Evolutionary conservation across 306 rosid species (phyloP).

Genomic region (Fragaria nilgerrensis): DNA sequence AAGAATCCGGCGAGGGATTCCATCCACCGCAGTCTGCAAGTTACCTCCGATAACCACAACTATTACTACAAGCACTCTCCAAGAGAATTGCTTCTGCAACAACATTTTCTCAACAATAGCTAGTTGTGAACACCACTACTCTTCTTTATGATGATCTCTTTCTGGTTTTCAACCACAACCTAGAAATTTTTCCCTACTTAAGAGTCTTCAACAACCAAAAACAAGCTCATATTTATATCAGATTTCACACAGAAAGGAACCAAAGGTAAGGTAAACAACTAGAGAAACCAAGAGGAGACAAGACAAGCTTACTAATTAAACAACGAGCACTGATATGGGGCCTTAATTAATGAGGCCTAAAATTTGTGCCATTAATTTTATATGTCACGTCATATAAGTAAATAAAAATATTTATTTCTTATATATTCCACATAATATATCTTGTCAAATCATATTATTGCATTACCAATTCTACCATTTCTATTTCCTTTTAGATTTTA

Average conservation of each 20-base stretch:
- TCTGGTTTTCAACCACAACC: background rate
- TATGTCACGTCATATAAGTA: no score
- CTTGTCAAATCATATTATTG: no score
- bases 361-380: no score
- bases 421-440: no score
- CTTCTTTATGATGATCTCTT: background rate
- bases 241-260: background rate
- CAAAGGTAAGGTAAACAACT: background rate
- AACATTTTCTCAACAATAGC: conserved; percentile 27
- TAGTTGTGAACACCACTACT: no score
- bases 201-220: background rate
- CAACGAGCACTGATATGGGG: background rate
- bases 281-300: background rate
- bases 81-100: conserved; percentile 30
- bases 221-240: background rate
- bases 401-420: no score
- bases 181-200: background rate
- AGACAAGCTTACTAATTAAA: background rate
- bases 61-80: conserved; percentile 28
- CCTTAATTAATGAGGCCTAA: no score
- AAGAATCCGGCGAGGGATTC: conserved; percentile 62
- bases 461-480: no score
- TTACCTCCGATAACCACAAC: conserved; percentile 28
- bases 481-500: no score
- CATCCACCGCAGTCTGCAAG: conserved; percentile 38